These are phyloP conservation scores for Prunus mongolica DNA, from an alignment of 306 rosid species.

Conservation along the genomic window DNA sequence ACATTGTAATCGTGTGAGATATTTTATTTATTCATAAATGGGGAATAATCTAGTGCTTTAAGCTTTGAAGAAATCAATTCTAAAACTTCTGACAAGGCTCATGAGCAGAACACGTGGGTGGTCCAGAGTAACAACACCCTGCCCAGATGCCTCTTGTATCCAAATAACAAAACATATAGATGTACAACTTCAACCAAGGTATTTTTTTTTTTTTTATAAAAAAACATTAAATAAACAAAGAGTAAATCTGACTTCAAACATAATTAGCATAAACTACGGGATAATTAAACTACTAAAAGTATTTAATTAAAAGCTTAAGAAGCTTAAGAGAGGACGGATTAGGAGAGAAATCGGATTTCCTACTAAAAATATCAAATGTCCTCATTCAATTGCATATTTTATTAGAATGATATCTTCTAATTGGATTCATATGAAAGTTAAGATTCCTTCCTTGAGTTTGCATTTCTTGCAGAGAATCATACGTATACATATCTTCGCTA, in stretches of 20 bases:
- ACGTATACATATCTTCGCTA: not conserved
- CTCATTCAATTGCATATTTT: constrained; percentile 18
- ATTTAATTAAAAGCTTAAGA: not conserved
- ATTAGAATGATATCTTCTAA: constrained; percentile 17
- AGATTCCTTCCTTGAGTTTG: constrained; percentile 3
- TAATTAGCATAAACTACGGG: not conserved
- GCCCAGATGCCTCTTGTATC: too few relatives aligned
- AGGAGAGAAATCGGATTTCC: too few relatives aligned
- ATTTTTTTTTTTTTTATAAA: not conserved
- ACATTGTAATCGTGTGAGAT: not conserved
- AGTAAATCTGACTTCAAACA: not conserved
- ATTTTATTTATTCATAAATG: not conserved
- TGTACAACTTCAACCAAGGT: not conserved
- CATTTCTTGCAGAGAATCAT: not conserved
- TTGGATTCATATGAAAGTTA: constrained; percentile 15
- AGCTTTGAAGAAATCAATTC: not conserved
- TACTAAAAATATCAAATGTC: not conserved
- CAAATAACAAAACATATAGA: not conserved
- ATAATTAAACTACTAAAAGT: not conserved
- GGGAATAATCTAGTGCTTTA: not conserved
- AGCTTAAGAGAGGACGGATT: too few relatives aligned
- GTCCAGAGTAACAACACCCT: not conserved
- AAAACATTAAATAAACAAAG: not conserved
- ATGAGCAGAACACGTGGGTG: not conserved
- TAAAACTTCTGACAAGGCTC: not conserved